These are phyloP conservation scores for Mangifera indica DNA, from an alignment of 345 rosid genomes.

Conservation along the genomic window DNA sequence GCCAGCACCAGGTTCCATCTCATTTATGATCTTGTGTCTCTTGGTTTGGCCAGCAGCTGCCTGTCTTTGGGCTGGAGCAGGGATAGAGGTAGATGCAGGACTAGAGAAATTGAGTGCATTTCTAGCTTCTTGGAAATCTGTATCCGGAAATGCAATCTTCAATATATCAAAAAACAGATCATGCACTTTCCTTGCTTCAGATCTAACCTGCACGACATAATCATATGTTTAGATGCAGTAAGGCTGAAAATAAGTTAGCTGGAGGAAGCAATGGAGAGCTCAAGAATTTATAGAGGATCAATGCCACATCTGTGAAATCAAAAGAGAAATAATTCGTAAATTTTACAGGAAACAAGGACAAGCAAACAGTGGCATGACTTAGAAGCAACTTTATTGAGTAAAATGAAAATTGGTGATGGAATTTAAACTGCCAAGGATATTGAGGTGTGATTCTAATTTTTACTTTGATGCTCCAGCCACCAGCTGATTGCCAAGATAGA, in stretches of 20 bases:
- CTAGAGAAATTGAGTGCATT: slow-evolving; percentile 63
- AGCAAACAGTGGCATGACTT: not conserved
- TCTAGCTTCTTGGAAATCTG: slow-evolving; percentile 82
- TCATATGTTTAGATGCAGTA: slow-evolving; percentile 15
- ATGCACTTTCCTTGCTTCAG: slow-evolving; percentile 96
- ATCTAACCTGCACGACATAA: slow-evolving; percentile 62
- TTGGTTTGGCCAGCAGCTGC: slow-evolving; percentile 52
- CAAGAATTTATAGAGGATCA: not conserved
- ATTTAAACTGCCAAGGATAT: not conserved
- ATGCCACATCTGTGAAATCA: not conserved
- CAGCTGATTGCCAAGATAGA: too few relatives aligned
- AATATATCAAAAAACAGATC: slow-evolving; percentile 93
- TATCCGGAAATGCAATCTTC: slow-evolving; percentile 90
- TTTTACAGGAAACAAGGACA: not conserved
- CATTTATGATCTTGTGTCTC: slow-evolving; percentile 55
- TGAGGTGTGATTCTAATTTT: not conserved
- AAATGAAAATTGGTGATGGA: not conserved
- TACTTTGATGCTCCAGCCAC: too few relatives aligned
- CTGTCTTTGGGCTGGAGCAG: slow-evolving; percentile 59
- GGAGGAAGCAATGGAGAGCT: too few relatives aligned
- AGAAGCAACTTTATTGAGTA: not conserved
- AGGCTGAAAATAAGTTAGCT: not conserved
- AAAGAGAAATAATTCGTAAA: not conserved
- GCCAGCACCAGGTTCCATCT: slow-evolving; percentile 56
- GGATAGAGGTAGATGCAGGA: slow-evolving; percentile 45